These are phyloP conservation scores for Heterobasidion occidentale DNA, from an alignment of 1,284 basidiomycete genomes.

Conservation along the genomic window DNA sequence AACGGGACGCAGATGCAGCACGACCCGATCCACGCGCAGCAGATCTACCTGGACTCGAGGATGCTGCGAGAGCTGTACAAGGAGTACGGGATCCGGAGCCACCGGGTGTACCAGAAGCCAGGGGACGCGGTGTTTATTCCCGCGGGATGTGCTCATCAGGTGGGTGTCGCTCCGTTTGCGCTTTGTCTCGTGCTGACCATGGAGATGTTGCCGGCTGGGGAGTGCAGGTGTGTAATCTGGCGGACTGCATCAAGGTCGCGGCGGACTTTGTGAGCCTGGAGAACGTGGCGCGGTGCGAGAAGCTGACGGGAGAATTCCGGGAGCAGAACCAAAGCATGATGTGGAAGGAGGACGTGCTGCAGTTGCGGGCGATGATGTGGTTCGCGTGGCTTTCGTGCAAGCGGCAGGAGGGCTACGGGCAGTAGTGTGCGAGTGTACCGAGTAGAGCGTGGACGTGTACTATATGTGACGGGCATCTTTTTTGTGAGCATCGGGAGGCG, in stretches of 20 bases:
- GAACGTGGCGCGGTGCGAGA: conserved; percentile 81
- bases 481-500: no score
- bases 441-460: neutral
- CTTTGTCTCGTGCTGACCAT: neutral
- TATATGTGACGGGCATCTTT: no score
- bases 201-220: conserved; percentile 45
- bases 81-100: conserved; percentile 66
- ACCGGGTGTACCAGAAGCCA: conserved; percentile 81
- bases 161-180: conserved; percentile 25
- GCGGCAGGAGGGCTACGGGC: conserved; percentile 28
- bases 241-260: conserved; percentile 95
- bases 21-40: conserved; percentile 90
- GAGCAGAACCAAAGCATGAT: conserved; percentile 78
- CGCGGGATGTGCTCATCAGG: conserved; percentile 93
- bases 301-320: conserved; percentile 82
- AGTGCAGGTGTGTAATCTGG: conserved; percentile 42
- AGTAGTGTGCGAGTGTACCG: neutral
- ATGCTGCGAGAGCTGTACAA: conserved; percentile 65
- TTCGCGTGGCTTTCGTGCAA: conserved; percentile 76
- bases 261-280: conserved; percentile 93
- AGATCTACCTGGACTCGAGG: conserved; percentile 74
- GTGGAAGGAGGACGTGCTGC: conserved; percentile 94
- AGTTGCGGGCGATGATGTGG: conserved; percentile 91
- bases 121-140: conserved; percentile 97
- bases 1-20: conserved; percentile 38